Evolutionary conservation across 2,329 filamentous ascomycete species (phyloP).

Genomic region (Botrytis paeoniae): DNA sequence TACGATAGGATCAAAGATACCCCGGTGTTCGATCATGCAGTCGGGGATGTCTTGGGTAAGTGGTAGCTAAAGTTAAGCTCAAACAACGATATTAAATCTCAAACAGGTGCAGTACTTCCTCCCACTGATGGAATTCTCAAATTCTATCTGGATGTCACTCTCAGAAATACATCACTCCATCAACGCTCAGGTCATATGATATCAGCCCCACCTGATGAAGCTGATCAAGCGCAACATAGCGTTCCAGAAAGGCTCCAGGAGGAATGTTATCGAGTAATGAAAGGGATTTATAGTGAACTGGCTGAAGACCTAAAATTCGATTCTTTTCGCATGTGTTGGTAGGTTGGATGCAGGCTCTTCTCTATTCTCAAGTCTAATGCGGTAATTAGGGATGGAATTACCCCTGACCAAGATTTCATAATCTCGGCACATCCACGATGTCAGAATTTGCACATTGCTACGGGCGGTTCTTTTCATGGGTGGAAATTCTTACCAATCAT

Average conservation of each 20-base stretch:
- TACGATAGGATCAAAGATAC: conserved; percentile 47
- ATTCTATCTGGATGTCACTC: conserved; percentile 58
- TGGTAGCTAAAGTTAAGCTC: not conserved
- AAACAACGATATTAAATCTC: not conserved
- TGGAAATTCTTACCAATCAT: conserved; percentile 65
- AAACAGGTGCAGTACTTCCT: conserved; percentile 40
- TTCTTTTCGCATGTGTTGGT: conserved; percentile 48
- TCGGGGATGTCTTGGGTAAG: conserved; percentile 44
- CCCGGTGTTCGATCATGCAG: conserved; percentile 52
- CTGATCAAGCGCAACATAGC: conserved; percentile 44
- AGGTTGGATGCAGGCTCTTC: not conserved
- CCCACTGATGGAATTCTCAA: conserved; percentile 53
- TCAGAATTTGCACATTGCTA: conserved; percentile 56
- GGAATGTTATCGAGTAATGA: conserved; percentile 42
- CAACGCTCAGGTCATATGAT: conserved; percentile 50
- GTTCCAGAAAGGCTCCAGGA: conserved; percentile 43
- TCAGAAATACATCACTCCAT: conserved; percentile 51
- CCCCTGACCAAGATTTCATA: conserved; percentile 60
- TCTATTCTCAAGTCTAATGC: not conserved
- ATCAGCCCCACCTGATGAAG: conserved; percentile 47
- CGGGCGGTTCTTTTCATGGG: conserved; percentile 61
- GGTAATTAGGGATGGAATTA: conserved; percentile 54
- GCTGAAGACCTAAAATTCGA: conserved; percentile 43
- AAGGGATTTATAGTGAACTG: conserved; percentile 44
- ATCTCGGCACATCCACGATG: conserved; percentile 54